Evolutionary conservation across 306 rosid species (phyloP), one percentile per base, ranked within the genome.

Genomic region (Gastrolobium villosum): DNA sequence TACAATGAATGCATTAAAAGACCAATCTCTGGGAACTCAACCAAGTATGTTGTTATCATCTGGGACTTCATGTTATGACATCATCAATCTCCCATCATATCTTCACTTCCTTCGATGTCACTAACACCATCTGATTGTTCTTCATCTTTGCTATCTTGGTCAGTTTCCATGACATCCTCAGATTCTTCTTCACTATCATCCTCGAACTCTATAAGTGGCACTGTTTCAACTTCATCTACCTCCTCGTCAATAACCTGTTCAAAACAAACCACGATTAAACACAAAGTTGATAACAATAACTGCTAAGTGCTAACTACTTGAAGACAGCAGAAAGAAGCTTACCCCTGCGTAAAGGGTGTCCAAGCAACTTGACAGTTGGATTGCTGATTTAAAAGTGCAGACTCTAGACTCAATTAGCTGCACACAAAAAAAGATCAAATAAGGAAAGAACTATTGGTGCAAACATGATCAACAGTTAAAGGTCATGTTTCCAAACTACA

Each of bases 401-500:
- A 90, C 87, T 87, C 98, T 90, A 9, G 96, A 84, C 57, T 90
- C 97, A 20, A 91, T 86, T 54, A 93, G 86, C 93, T 93, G 92
- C 85, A 86, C 48, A 65, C 39, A 14, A 59, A 63, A 55, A 39
- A 39, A 68, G 8, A 66, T 65, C 28, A 3, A 41, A 20, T 37
- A 0, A 46, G 52, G 10, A 40, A 69, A 14, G 15, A 41, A 83
- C 35, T 26, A 62, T 54, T 37, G 26, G 80, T 28, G 63, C 13
- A 49, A 46, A 77, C 67, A 81, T 46, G 53, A 61, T 61, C 75
- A 41, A 48, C 6, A 26, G 35, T 11, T 30, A 41, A 50, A 61
- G 57, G 44, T 69, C 10, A 7, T 63, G 30, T 60, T 20, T 20
- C 26, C 26, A 20, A 0, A 20, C 26, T 30, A 74, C 60, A 76